These are phyloP conservation scores for Canariomyces notabilis DNA, from an alignment of 2,329 filamentous ascomycete species.

Conservation along the genomic window DNA sequence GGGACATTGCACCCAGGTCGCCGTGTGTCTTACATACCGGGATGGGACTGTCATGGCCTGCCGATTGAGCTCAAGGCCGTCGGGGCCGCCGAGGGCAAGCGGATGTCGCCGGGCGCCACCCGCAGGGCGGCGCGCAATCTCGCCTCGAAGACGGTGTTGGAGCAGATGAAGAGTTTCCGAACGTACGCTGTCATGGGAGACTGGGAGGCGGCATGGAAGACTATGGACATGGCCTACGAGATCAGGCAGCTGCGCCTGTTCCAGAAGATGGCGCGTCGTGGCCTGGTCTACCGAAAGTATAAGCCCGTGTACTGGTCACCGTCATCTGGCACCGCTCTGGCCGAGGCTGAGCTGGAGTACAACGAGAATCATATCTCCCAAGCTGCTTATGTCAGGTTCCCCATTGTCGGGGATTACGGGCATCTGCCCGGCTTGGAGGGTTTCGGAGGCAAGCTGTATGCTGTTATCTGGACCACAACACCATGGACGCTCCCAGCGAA, in stretches of 20 bases:
- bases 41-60: slow-evolving; percentile 97
- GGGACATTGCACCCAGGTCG: slow-evolving; percentile 38
- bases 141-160: slow-evolving; percentile 61
- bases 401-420: slow-evolving; percentile 43
- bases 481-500: slow-evolving; percentile 97
- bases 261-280: slow-evolving; percentile 65
- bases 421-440: slow-evolving; percentile 28
- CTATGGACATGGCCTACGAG: slow-evolving; percentile 73
- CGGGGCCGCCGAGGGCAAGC: slow-evolving; percentile 44
- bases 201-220: slow-evolving; percentile 72
- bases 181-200: slow-evolving; percentile 76
- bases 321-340: slow-evolving; percentile 71
- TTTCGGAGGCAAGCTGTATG: slow-evolving; percentile 54
- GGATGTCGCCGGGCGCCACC: slow-evolving; percentile 52
- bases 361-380: slow-evolving; percentile 67
- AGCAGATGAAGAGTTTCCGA: slow-evolving; percentile 69
- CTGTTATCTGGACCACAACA: slow-evolving; percentile 98
- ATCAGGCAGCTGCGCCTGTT: slow-evolving; percentile 71
- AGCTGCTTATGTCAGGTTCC: slow-evolving; percentile 77
- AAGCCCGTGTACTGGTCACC: slow-evolving; percentile 87
- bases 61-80: slow-evolving; percentile 96
- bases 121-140: slow-evolving; percentile 60
- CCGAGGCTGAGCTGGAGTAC: slow-evolving; percentile 82
- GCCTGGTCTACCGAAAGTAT: slow-evolving; percentile 70
- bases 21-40: slow-evolving; percentile 75